Conservation (phyloP, 805 yeast species). For the Spathaspora passalidarum region DNA sequence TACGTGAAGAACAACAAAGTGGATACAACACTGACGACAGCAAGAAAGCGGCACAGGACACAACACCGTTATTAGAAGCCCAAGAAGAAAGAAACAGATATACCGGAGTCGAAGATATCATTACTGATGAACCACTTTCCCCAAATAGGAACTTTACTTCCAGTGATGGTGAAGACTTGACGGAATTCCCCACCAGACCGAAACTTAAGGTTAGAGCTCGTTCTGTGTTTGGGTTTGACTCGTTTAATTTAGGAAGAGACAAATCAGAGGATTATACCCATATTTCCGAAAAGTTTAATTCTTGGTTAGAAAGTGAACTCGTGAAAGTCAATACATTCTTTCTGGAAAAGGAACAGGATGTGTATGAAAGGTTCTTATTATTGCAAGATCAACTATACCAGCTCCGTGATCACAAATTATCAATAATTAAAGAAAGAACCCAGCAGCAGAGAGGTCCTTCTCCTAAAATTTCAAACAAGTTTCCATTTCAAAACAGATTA, state of each 20-base stretch:
- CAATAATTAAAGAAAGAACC: constrained; percentile 11
- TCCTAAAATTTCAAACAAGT: constrained; percentile 21
- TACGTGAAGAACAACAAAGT: background rate
- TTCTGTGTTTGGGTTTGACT: background rate
- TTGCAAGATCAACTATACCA: constrained; percentile 70
- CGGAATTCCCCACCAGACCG: background rate
- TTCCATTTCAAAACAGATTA: constrained; percentile 27
- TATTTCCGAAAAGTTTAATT: constrained; percentile 44
- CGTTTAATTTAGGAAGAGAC: background rate
- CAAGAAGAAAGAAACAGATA: background rate
- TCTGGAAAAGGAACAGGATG: constrained; percentile 56
- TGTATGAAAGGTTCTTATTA: constrained; percentile 54
- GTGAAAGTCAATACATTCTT: constrained; percentile 61
- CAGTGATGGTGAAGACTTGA: background rate
- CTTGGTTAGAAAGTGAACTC: constrained; percentile 66
- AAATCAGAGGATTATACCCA: constrained; percentile 15
- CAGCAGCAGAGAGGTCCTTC: constrained; percentile 1
- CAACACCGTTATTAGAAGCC: constrained; percentile 22
- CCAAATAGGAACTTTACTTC: background rate
- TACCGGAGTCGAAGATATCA: background rate
- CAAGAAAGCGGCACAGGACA: constrained; percentile 12
- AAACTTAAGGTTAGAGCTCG: background rate
- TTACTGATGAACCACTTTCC: background rate
- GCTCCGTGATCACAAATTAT: constrained; percentile 49
- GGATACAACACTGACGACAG: background rate